Percentiles rank a stretch among this genome's conserved stretches.
phyloP scores from a whole-genome alignment of 352 stramenopile genomes.

The Pythium volutum region DNA sequence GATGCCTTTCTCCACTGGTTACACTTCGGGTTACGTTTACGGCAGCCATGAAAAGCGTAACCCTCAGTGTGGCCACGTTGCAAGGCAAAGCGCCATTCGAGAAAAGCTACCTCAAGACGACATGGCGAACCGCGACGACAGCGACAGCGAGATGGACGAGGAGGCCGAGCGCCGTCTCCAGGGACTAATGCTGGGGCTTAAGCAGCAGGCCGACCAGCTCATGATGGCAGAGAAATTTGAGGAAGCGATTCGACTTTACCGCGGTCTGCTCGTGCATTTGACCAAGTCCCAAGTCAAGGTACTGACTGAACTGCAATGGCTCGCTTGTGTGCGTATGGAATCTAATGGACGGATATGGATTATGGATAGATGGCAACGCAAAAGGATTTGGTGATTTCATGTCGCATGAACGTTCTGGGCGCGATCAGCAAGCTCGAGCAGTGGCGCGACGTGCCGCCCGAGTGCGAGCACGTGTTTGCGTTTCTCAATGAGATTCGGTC shows the following conservation, averaged over 20 bases:
- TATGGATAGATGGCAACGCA: constrained; percentile 39
- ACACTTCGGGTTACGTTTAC: constrained; percentile 2
- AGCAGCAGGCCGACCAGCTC: constrained; percentile 64
- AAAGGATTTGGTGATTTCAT: constrained; percentile 61
- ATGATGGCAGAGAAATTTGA: constrained; percentile 48
- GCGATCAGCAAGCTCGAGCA: constrained; percentile 55
- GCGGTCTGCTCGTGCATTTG: constrained; percentile 68
- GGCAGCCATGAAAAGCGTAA: background rate
- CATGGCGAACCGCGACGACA: constrained; percentile 13
- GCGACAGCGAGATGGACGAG: constrained; percentile 37
- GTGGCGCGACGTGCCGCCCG: constrained; percentile 43
- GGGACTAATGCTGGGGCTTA: constrained; percentile 40
- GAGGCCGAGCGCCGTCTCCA: constrained; percentile 47
- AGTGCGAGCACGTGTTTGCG: constrained; percentile 42
- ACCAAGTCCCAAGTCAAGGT: constrained; percentile 66
- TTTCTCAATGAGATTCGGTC: constrained; percentile 45
- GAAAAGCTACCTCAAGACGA: constrained; percentile 17
- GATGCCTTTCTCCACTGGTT: background rate
- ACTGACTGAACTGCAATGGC: background rate
- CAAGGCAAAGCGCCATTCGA: constrained; percentile 13
- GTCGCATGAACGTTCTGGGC: constrained; percentile 63
- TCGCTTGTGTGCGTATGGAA: constrained; percentile 6
- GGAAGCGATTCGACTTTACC: constrained; percentile 57
- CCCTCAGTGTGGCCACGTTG: no score
- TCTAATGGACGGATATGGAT: background rate